Evolutionary conservation across 2,329 filamentous ascomycete species (phyloP).

Genomic region (Pseudogymnoascus sp.): DNA sequence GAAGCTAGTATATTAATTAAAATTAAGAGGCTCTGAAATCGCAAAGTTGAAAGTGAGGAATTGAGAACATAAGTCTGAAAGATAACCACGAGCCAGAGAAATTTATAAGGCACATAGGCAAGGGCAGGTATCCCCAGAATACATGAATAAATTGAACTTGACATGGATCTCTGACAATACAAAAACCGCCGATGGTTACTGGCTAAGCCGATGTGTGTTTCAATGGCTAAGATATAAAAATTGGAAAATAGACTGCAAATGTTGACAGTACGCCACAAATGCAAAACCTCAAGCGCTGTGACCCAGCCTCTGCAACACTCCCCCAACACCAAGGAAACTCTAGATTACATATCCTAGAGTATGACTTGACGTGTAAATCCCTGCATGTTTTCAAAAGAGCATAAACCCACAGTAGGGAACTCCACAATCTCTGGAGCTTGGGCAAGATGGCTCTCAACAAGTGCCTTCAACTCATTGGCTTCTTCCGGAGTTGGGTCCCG

Average conservation of each 20-base stretch:
- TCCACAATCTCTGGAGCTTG: background rate
- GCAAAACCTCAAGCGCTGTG: too few relatives aligned
- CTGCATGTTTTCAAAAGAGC: background rate
- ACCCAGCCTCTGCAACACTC: background rate
- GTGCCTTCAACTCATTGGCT: background rate
- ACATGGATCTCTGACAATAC: too few relatives aligned
- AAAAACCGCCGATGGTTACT: too few relatives aligned
- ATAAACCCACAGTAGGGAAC: background rate
- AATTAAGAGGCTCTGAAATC: background rate
- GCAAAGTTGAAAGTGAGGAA: background rate
- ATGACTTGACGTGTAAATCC: background rate
- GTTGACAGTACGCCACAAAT: background rate
- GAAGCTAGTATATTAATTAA: background rate
- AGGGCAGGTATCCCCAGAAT: too few relatives aligned
- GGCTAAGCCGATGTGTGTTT: too few relatives aligned
- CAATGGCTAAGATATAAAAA: too few relatives aligned
- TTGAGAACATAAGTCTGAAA: background rate
- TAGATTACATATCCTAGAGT: background rate
- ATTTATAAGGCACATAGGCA: too few relatives aligned
- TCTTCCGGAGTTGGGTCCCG: background rate
- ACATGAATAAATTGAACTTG: too few relatives aligned
- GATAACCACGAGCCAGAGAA: too few relatives aligned
- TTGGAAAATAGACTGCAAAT: too few relatives aligned
- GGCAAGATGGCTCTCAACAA: background rate
- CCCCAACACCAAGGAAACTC: background rate